Evolutionary conservation across 495 filamentous ascomycete species (phyloP).

Genomic region (Xylona heveae): DNA sequence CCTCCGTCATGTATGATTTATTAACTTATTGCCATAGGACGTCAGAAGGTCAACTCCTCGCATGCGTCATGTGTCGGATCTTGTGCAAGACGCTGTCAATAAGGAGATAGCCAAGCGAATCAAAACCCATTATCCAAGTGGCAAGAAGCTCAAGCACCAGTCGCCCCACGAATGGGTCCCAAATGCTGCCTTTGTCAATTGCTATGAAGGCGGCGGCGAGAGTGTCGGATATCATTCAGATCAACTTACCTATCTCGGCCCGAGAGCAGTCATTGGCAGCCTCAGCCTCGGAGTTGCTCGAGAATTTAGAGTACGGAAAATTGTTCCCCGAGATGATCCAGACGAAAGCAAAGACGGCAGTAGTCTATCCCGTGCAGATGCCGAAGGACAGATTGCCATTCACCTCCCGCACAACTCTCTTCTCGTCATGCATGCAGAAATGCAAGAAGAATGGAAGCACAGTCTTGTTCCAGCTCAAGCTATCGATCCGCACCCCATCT

Average conservation of each 20-base stretch:
- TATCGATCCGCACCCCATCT: slow-evolving; percentile 63
- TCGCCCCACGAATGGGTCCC: slow-evolving; percentile 51
- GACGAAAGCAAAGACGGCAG: slow-evolving; percentile 10
- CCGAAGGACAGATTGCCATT: slow-evolving; percentile 69
- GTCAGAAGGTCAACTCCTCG: slow-evolving; percentile 26
- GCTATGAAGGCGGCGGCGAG: slow-evolving; percentile 60
- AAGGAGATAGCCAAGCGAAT: slow-evolving; percentile 45
- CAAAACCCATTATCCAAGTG: slow-evolving; percentile 31
- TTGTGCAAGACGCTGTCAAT: slow-evolving; percentile 57
- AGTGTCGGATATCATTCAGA: slow-evolving; percentile 83
- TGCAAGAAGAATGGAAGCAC: slow-evolving; percentile 68
- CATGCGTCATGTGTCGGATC: slow-evolving; percentile 39
- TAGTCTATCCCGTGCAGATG: slow-evolving; percentile 23
- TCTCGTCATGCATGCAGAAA: slow-evolving; percentile 83
- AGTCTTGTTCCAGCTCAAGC: slow-evolving; percentile 47
- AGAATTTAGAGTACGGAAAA: slow-evolving; percentile 70
- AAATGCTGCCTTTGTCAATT: slow-evolving; percentile 87
- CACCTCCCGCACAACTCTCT: slow-evolving; percentile 88
- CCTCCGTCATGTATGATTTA: neutral
- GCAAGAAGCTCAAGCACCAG: slow-evolving; percentile 59
- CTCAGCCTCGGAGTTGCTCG: slow-evolving; percentile 73
- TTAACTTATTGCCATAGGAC: neutral
- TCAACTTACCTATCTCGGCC: slow-evolving; percentile 82
- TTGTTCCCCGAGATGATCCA: slow-evolving; percentile 34
- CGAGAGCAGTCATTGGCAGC: slow-evolving; percentile 69